Base-by-base conservation (phyloP, 164 flowering plant genomes). In the Malania oleifera region DNA sequence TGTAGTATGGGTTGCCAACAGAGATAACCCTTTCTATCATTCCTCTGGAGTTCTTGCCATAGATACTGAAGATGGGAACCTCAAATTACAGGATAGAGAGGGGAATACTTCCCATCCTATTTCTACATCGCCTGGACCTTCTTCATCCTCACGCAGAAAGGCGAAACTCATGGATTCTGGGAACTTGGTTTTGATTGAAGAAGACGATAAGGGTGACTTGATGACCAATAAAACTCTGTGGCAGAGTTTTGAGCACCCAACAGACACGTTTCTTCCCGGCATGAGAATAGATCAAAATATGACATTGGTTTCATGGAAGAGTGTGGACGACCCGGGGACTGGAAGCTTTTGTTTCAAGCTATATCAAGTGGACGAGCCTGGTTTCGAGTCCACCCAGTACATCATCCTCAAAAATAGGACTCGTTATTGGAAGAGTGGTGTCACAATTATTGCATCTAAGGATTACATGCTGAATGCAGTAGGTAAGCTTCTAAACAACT, bases 251-350 rank as follows among this genome's bases (percentile, higher is more conserved):
- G 37, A 5, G 37, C 9, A 31, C 9, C 37, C 60, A 7, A 17
- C 45, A 14, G 52, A 58, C n/a, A 58, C 53, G 12, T 58, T 58
- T 20, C 61, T 58, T 9, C 61, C 53, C 1, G 61, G 61, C 0
- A 59, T 59, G 62, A 35, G 22, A 6, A 19, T 59, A 44, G 62
- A 47, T 7, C 13, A 5, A 15, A 17, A 12, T 12, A 3, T 23
- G 7, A 11, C 2, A 20, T 26, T 59, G 17, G 24, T 11, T 28
- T 28, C 52, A 45, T 57, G 61, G 61, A 31, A 10, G 6, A 34
- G 12, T n/a, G 7, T 9, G 9, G 37, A 31, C 7, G 37, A 31
- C 37, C 37, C 37, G 37, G 37, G 37, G 5, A 4, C 52, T 11
- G 62, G 54, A 22, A 34, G 1, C 11, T 47, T 24, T 29, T 31